Percentiles rank a stretch among this genome's conserved stretches.
Conservation (phyloP, 305 asterid genomes). For the Striga hermonthica region DNA sequence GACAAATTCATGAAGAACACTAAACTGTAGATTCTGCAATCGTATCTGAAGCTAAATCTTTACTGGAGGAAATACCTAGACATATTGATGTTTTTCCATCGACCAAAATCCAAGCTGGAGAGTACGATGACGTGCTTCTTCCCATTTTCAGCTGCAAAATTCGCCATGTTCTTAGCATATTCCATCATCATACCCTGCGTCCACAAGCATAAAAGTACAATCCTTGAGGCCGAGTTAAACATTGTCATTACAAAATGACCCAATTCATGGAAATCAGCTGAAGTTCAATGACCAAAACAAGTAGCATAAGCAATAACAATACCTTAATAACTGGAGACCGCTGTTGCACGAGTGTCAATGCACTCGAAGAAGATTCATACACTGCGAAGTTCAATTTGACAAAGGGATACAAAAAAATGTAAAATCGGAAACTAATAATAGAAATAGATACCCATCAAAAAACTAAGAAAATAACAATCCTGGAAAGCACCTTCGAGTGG, state of each 20-base stretch:
- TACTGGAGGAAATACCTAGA: slow-evolving; percentile 51
- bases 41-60: slow-evolving; percentile 1
- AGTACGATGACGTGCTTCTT: slow-evolving; percentile 68
- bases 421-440: neutral
- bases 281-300: neutral
- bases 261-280: neutral
- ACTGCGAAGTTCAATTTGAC: slow-evolving; percentile 44
- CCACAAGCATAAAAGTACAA: slow-evolving; percentile 28
- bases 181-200: slow-evolving; percentile 84
- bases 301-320: neutral
- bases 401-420: neutral
- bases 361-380: slow-evolving; percentile 56
- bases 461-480: neutral
- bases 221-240: neutral
- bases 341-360: slow-evolving; percentile 74
- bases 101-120: slow-evolving; percentile 91
- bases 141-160: slow-evolving; percentile 69
- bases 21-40: slow-evolving; percentile 1
- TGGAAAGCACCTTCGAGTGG: slow-evolving; percentile 72
- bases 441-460: neutral
- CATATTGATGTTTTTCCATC: slow-evolving; percentile 74
- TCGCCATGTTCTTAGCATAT: slow-evolving; percentile 80
- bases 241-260: neutral
- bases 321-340: slow-evolving; percentile 94
- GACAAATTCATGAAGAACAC: slow-evolving; percentile 3